phyloP scores from a whole-genome alignment of 2,329 filamentous ascomycete species.

The Fusarium camptoceras region DNA sequence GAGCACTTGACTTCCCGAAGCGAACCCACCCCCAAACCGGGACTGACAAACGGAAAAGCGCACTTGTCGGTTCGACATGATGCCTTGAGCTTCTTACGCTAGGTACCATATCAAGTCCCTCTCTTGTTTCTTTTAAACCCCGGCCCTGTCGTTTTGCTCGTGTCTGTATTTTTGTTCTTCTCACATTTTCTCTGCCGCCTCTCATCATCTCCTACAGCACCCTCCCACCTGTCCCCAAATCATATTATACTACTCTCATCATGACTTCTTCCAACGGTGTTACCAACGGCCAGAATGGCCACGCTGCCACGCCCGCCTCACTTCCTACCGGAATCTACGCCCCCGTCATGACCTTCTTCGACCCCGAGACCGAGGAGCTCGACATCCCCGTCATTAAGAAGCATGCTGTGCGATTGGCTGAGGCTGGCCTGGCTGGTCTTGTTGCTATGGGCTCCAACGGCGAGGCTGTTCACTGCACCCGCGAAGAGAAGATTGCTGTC shows the following conservation, averaged over 20 bases:
- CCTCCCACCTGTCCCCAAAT: not conserved
- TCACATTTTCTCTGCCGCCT: constrained; percentile 13
- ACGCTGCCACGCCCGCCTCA: constrained; percentile 58
- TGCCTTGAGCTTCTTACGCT: constrained; percentile 28
- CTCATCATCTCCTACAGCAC: not conserved
- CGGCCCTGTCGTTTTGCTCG: constrained; percentile 14
- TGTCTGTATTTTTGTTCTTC: constrained; percentile 12
- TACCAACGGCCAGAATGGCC: constrained; percentile 42
- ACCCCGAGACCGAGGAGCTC: constrained; percentile 84
- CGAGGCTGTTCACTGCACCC: constrained; percentile 86
- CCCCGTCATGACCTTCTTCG: constrained; percentile 91
- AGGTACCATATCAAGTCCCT: constrained; percentile 41
- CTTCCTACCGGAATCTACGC: constrained; percentile 87
- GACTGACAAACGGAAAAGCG: constrained; percentile 16
- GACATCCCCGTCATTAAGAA: constrained; percentile 83
- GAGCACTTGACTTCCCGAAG: constrained; percentile 45
- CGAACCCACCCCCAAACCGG: constrained; percentile 47
- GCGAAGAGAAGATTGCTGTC: constrained; percentile 79
- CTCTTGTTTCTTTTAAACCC: constrained; percentile 34
- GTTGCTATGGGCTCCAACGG: constrained; percentile 93
- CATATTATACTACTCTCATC: constrained; percentile 20
- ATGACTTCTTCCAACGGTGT: constrained; percentile 44
- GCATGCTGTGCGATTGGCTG: constrained; percentile 81
- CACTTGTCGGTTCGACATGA: constrained; percentile 35
- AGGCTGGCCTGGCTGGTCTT: constrained; percentile 82